Base-by-base conservation (phyloP, 768 basidiomycete genomes). In the Glaciozyma martinii region DNA sequence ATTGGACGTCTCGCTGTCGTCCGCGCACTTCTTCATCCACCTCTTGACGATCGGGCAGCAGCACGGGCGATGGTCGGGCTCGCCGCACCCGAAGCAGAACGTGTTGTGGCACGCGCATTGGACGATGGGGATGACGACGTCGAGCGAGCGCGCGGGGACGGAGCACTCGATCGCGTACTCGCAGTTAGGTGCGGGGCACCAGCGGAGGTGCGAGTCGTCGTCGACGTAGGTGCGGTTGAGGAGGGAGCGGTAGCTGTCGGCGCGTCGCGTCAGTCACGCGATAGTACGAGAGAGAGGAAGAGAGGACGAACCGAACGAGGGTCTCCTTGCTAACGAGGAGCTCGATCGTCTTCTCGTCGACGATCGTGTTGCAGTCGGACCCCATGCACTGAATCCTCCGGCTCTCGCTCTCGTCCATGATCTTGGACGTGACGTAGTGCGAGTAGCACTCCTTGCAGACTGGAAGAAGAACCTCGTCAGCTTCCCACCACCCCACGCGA, bases 1-100 rank as follows among this genome's bases (percentile, higher is more conserved):
- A 76, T 99, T 98, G 30, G 92, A 90, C 23, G 95, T 99, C 79
- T 99, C 95, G 68, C 87, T 89, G 75, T 99, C 95, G 76, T 99
- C 95, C 58, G 85, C 84, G 77, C 95, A 98, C 78, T 99, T 98
- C 83, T 87, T 89, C 73, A 93, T 78, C 95, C 95, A 99, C 81
- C 91, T 82, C 80, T 82, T 86, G 67, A 92, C 89, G 29, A 93
- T 86, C 8, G 78, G 80, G 76, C 95, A 99, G 56, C 95, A 82
- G 52, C 95, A 85, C 0, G 95, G 95, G 37, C 90, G 83, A 75
- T 99, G 95, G 75, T 94, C 91, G 73, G 91, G 87, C 70, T 90
- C 83, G 52, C 84, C 78, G 75, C 95, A 99, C 10, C 95, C 94
- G 74, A 99, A 99, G 77, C 95, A 99, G 76, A 97, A 94, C 62